Base-by-base conservation (phyloP, 169 alveolate genomes). In the Plasmodium blacklocki region DNA sequence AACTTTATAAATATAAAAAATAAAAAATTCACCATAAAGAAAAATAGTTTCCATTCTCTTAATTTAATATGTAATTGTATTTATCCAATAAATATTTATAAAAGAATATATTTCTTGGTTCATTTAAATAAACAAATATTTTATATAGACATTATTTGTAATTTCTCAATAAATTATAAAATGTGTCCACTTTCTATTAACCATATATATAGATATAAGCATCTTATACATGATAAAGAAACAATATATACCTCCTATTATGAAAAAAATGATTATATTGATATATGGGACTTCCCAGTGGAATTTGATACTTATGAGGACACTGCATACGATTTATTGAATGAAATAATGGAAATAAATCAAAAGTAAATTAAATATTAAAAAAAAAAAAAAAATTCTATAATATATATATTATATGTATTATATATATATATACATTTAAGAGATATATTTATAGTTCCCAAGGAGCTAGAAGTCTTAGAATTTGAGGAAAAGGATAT, bases 131-230 rank as follows among this genome's bases (percentile, higher is more conserved):
- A 80, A 23, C 49, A 80, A 68, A 80, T 80, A 39, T 80, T 67
- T 68, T 80, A 80, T 62, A 49, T 80, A 67, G 90, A 80, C 29
- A 64, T 49, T 21, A 80, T 80, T 26, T 80, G 90, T 62, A 80
- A 80, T 21, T 80, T 67, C 68, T 80, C 90, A 54, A 62, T 68
- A 67, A 68, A 64, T 73, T 80, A 80, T 62, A 18, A 80, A 80
- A 80, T 80, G 90, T 68, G 85, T 58, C 90, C 90, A 14, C 58
- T 80, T 54, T 80, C 90, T 8, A 80, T 80, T 47, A 78, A 80
- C 59, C 90, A 80, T 32, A 72, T 80, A 68, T 80, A 67, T 80
- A 67, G 90, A 80, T 67, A 60, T 80, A 80, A 80, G 32, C 70
- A 70, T 29, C 58, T 80, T 39, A 67, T 80, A 15, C 62, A 63